Base-by-base conservation (phyloP, 2,329 filamentous ascomycete genomes). In the Calonectria pseudoturangicola region DNA sequence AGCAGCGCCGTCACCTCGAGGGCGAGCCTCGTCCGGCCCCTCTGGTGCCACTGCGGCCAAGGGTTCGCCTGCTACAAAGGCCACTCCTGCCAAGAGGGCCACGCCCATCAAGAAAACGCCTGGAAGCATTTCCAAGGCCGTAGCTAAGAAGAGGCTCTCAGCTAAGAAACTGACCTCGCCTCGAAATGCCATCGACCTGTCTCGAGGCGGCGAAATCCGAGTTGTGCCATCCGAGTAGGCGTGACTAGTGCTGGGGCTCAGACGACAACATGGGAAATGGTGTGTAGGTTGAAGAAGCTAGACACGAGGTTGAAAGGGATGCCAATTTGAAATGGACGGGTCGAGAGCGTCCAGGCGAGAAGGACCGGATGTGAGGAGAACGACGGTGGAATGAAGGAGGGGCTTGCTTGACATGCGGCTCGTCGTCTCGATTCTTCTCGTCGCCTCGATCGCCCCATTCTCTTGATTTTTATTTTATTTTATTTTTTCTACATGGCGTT, bases 1-100 rank as follows among this genome's bases (percentile, higher is more conserved):
- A 8, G 43, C 73, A 25, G 43, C 73, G 28, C 75, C 77, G 66
- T 76, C 79, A 72, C 76, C 51, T 78, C 79, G 15, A 77, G 73
- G 43, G 73, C 77, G n/a, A 75, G 76, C 13, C 68, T 79, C 48
- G 69, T 70, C 54, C 4, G 54, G 54, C 13, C 33, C 54, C 54
- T 60, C 54, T 10, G 54, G 54, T 7, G 54, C 41, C 21, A 6
- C 54, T 0, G 3, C n/a, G 13, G 62, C 64, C 13, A 77, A 71
- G 47, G 43, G 47, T 33, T 70, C 74, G 39, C 70, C 73, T n/a
- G 64, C 71, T 21, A 27, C 60, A 8, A 77, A 78, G 50, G 73
- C 71, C 6, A 74, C 73, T 3, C 54, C 54, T 0, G 70, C 70
- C 12, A 78, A 79, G 41, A 71, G 73, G 63, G 63, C 68, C 21